Base-by-base conservation (phyloP, 2,329 filamentous ascomycete species). In the Dichotomopilus funicola region DNA sequence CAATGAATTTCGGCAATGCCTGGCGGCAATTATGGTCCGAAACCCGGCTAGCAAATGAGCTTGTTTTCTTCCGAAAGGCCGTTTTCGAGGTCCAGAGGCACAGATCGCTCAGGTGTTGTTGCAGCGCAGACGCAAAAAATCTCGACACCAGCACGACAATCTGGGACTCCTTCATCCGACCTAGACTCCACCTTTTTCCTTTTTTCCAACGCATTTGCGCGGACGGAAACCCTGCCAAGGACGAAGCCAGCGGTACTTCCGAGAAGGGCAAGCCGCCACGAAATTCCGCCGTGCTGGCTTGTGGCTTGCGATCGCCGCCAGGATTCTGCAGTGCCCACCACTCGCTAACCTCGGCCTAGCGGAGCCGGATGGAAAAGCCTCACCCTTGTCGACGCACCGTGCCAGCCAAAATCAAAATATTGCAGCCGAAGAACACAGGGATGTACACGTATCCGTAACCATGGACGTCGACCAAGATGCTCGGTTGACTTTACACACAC, bases 11-110 rank as follows among this genome's bases (percentile, higher is more conserved):
- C 61, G 61, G 61, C 59, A 63, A 47, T 35, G 45, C 2, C 9
- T 46, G 19, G 45, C 59, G 60, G 62, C 59, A 63, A 55, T 56
- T 63, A 60, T 60, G 60, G 57, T 58, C 59, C 57, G 62, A 56
- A 13, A 53, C 53, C 61, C 61, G 57, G 40, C 37, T 35, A 54
- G 50, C 45, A 41, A 42, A 56, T 49, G 40, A 42, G 40, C 37
- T 38, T 12, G 8, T 9, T 38, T 12, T 12, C 8, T 38, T 38
- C 37, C 37, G 19, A 27, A 27, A 27, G 19, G 19, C 19, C 19
- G 37, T 38, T 12, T 38, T 38, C 37, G 37, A 9, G 37, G 37
- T 9, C 37, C 8, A 12, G 9, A 12, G 19, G 19, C 19, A 27
- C 19, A 27, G 19, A 27, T 27, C 19, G 19, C 19, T 27, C 19